These are phyloP conservation scores for Trichoderma sp. DNA, from an alignment of 2,329 filamentous ascomycete genomes.

Conservation along the genomic window DNA sequence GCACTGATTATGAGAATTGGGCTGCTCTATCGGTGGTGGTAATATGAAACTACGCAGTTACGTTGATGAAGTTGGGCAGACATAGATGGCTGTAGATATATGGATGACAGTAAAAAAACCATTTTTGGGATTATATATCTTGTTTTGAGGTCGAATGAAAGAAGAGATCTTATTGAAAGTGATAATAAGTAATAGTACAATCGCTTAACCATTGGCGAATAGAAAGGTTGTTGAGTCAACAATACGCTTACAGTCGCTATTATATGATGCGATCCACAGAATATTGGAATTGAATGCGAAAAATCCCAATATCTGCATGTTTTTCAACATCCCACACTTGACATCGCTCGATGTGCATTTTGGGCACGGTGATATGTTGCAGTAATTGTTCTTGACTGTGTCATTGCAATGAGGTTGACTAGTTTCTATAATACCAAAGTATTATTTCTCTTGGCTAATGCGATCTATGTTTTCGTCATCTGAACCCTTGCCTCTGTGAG, in stretches of 20 bases:
- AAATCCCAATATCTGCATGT: not conserved
- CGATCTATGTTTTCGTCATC: slow-evolving; percentile 15
- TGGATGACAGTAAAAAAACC: not conserved
- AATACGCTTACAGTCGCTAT: not conserved
- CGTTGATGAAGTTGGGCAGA: not conserved
- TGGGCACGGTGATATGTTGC: not conserved
- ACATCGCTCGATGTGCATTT: not conserved
- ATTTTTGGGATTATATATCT: not conserved
- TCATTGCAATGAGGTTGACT: not conserved
- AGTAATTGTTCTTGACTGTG: not conserved
- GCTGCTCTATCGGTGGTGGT: not conserved
- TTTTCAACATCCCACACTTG: not conserved
- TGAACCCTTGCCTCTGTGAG: slow-evolving; percentile 10
- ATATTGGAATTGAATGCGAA: not conserved
- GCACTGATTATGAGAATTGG: not conserved
- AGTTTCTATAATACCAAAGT: not conserved
- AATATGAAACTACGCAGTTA: not conserved
- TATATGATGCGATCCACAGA: not conserved
- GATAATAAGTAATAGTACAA: not conserved
- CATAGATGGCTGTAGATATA: not conserved
- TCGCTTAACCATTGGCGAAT: not conserved
- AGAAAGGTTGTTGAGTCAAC: not conserved
- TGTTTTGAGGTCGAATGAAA: not conserved
- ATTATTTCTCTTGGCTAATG: slow-evolving; percentile 31
- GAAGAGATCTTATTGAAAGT: no score